Evolutionary conservation across 306 rosid genomes (phyloP).

Genomic region (Arachis stenosperma): DNA sequence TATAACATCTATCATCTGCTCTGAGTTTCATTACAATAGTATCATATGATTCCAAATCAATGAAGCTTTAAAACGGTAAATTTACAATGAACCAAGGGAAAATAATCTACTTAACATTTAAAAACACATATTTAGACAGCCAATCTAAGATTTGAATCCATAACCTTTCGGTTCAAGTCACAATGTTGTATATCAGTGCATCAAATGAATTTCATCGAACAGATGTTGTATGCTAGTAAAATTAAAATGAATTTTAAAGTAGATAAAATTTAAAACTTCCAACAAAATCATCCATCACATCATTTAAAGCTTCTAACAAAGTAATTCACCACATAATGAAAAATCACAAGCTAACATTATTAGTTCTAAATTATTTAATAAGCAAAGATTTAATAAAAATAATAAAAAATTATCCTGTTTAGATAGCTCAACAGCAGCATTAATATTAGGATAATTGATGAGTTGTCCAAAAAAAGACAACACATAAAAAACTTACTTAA

Average conservation of each 20-base stretch:
- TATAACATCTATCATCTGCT: constrained; percentile 90
- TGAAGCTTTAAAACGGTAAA: constrained; percentile 78
- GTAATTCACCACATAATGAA: too few species aligned
- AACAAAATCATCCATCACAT: too few species aligned
- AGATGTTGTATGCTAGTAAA: too few species aligned
- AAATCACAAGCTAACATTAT: too few species aligned
- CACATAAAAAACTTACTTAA: constrained; percentile 19
- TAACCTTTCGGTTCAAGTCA: too few species aligned
- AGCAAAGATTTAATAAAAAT: constrained; percentile 5
- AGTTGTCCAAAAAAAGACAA: constrained; percentile 51
- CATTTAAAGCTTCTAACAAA: too few species aligned
- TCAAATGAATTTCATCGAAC: too few species aligned
- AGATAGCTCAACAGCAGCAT: constrained; percentile 81
- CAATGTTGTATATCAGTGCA: too few species aligned
- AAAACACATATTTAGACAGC: constrained; percentile 4
- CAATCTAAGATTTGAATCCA: not conserved
- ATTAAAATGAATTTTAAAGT: too few species aligned
- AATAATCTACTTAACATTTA: constrained; percentile 2
- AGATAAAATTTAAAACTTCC: too few species aligned
- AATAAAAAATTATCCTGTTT: constrained; percentile 54
- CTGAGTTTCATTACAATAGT: constrained; percentile 78
- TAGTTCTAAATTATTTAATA: not conserved
- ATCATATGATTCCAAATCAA: constrained; percentile 86
- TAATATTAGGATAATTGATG: constrained; percentile 84
- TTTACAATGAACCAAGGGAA: constrained; percentile 19